Base-by-base conservation (phyloP, 2,329 filamentous ascomycete genomes). In the Aspergillus felis region DNA sequence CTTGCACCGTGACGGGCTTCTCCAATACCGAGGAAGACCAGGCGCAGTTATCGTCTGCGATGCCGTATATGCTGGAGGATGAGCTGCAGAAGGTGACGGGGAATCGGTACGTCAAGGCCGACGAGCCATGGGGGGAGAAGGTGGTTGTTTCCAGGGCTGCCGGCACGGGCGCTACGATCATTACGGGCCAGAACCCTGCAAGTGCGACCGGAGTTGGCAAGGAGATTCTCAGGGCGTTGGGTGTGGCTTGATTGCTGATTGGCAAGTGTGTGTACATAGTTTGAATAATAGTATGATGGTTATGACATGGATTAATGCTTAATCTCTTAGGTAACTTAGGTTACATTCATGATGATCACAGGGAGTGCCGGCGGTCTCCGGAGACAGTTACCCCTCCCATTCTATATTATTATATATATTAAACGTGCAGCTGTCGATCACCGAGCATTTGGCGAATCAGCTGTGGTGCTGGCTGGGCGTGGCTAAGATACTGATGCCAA, bases 111-210 rank as follows among this genome's bases (percentile, higher is more conserved):
- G 73, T 76, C 51, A 79, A 79, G 68, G 76, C 78, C 14, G 69
- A 68, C 6, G 68, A 78, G 65, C 75, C 76, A 2, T 80, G 75
- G 76, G 76, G 64, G 1, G 69, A 63, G 60, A 78, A 79, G 70
- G 74, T 81, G 7, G 77, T 74, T 1, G 70, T 75, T 4, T 68
- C 65, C 14, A 66, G 69, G 61, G 60, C 59, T 4, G 61, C 60
- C 28, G 62, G 59, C 27, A 53, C 62, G 17, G 68, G 69, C 5
- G 70, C 71, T 2, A 64, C 66, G 27, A 56, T 81, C 57, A 78
- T 81, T 46, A 81, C 79, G 0, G 79, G 79, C 0, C 78, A 81
- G 67, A 81, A 81, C 58, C 78, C 79, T 4, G 69, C 74, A 3
- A 79, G 75, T 68, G 78, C 76, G 4, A 71, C 67, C 1, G 74